Percentiles rank a stretch among this genome's conserved stretches.
These are phyloP conservation scores for Daphne laureola DNA, from an alignment of 441 rosid genomes.

Conservation along the genomic window DNA sequence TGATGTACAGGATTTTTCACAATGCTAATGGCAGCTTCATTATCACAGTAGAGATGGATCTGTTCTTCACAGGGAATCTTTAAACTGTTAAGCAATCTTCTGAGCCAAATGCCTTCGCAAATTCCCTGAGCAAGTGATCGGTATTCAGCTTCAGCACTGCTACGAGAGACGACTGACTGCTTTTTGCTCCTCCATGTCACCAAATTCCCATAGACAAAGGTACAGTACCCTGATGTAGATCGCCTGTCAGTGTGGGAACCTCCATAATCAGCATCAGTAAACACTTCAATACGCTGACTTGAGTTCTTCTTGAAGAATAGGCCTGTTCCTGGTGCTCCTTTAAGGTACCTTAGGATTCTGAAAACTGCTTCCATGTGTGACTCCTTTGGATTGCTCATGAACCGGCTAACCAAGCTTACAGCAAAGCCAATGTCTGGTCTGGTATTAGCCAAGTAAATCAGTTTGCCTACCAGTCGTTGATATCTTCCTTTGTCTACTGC, in stretches of 20 bases:
- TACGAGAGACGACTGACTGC: not conserved
- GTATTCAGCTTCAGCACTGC: constrained; percentile 2
- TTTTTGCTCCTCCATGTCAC: constrained; percentile 10
- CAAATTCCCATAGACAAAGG: not conserved
- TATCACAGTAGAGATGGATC: constrained; percentile 1
- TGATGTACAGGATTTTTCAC: not conserved
- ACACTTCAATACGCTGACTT: not conserved
- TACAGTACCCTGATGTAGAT: constrained; percentile 3
- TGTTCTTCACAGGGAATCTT: not conserved
- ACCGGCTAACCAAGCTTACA: not conserved
- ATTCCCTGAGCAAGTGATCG: not conserved
- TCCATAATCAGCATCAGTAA: not conserved
- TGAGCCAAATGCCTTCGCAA: constrained; percentile 1
- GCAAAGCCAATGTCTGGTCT: not conserved
- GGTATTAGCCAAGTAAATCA: not conserved
- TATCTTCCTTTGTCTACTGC: not conserved
- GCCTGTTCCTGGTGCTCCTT: not conserved
- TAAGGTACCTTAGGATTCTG: not conserved
- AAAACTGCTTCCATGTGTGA: not conserved
- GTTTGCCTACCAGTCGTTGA: not conserved
- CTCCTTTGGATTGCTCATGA: not conserved
- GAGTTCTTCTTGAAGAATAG: not conserved
- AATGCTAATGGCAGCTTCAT: not conserved
- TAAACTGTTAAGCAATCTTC: not conserved
- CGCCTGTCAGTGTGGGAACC: not conserved